Evolutionary conservation across 2,329 filamentous ascomycete species (phyloP), one percentile per base, ranked within the genome.

Genomic region (Phaeosphaeria sp.): DNA sequence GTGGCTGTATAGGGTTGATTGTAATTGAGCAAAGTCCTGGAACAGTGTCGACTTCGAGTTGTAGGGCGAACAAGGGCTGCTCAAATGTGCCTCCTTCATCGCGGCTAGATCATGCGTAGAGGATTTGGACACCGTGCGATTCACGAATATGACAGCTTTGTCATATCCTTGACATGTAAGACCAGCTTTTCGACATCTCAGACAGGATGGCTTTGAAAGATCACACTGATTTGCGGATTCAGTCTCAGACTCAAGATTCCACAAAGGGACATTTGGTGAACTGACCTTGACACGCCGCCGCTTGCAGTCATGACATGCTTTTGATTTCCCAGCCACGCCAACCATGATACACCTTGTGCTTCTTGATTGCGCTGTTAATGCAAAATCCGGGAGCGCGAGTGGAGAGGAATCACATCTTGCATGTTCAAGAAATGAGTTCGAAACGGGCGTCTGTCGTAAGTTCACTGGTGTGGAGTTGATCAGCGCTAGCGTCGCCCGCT

Each of bases 271-370:
- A 36, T 36, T 13, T 7, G 11, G 15, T 9, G 20, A 44, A 44
- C 42, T 44, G 11, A 44, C 42, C 42, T 44, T 60, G 5, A 60
- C 53, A 27, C 57, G 48, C 13, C 57, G 48, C 42, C 49, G 51
- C 42, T 60, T 60, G 42, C 57, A 60, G 36, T 55, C 44, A 24
- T 53, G 21, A 42, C 53, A 60, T 21, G 53, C 57, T 49, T 55
- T 55, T 8, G 51, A 55, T 46, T 59, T 59, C n/a, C 56, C 56
- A 6, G 56, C 56, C 40, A 59, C 52, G 24, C 56, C 56, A 39
- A 59, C 56, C 56, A 59, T 59, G 8, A 9, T 22, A 6, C 11
- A 21, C 7, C 9, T n/a, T 1, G 11, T 21, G 3, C 11, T 7
- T 6, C 11, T 36, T 6, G 30, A 13, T 13, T 3, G 11, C 8